These are phyloP conservation scores for Trichothecium roseum DNA, from an alignment of 2,329 filamentous ascomycete species.

Conservation along the genomic window DNA sequence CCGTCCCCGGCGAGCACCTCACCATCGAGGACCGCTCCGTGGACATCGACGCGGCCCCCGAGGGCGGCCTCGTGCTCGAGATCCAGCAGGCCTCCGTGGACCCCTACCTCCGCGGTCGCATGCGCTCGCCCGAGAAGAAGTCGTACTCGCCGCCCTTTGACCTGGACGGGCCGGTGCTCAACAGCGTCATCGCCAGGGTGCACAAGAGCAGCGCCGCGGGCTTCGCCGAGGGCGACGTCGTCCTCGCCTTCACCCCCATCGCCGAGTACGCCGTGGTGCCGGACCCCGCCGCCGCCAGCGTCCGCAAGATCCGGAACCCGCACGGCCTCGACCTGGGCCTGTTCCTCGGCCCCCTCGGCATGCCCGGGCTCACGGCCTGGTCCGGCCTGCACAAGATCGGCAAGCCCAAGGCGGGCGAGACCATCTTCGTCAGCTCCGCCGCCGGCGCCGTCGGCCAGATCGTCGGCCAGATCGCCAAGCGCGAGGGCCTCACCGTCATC, in stretches of 20 bases:
- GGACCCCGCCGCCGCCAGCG: slow-evolving; percentile 26
- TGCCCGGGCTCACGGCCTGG: slow-evolving; percentile 58
- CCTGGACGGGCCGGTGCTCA: slow-evolving; percentile 53
- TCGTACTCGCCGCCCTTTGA: slow-evolving; percentile 47
- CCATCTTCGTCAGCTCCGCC: slow-evolving; percentile 72
- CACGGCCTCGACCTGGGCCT: slow-evolving; percentile 52
- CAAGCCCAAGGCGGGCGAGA: slow-evolving; percentile 54
- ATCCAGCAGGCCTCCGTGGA: slow-evolving; percentile 69
- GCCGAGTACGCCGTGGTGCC: slow-evolving; percentile 59
- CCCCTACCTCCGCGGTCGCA: slow-evolving; percentile 73
- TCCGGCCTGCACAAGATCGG: slow-evolving; percentile 58
- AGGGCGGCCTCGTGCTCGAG: slow-evolving; percentile 58
- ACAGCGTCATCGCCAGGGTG: slow-evolving; percentile 55
- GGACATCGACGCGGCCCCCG: slow-evolving; percentile 45
- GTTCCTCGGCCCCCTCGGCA: slow-evolving; percentile 61
- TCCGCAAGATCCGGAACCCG: slow-evolving; percentile 57
- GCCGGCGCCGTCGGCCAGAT: slow-evolving; percentile 75
- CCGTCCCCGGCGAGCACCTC: slow-evolving; percentile 56
- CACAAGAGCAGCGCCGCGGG: slow-evolving; percentile 54
- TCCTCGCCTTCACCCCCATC: slow-evolving; percentile 46
- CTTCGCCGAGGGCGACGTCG: slow-evolving; percentile 58
- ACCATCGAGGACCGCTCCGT: slow-evolving; percentile 49
- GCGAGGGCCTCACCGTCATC: slow-evolving; percentile 67
- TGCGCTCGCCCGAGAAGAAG: slow-evolving; percentile 54
- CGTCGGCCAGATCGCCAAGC: slow-evolving; percentile 76